Evolutionary conservation across 73 alveolate genomes (phyloP), one percentile per base, ranked within the genome.

Genomic region (Diophrys appendiculata): DNA sequence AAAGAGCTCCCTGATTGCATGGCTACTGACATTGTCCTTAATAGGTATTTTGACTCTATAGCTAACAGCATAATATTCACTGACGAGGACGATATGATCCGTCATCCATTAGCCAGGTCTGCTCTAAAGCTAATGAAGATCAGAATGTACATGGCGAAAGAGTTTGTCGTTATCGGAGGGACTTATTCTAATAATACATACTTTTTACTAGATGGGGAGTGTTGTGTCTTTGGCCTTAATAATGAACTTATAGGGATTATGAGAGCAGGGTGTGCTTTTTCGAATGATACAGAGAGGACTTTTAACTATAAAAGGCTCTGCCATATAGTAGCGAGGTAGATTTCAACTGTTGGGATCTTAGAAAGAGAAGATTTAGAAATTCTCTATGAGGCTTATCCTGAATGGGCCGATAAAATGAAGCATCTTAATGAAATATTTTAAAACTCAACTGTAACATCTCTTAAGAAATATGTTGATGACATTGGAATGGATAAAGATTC

Each of bases 161-260:
- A 90, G 2, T 31, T 88, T 0, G 69, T 90, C 22, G 71, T 86
- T 24, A 75, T 69, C 0, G 86, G 79, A 8, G 96, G 96, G 31
- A 72, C 86, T n/a, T 74, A 73, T 35, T 85, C 87, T 0, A 69
- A 55, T 1, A 86, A 81, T 54, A 43, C 79, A 28, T 90, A 80
- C 60, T 3, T 86, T 26, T 24, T 90, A 26, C 52, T 90, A 22
- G 96, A 90, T 14, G 96, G 96, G 0, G 91, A 90, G 52, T 93
- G 83, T 2, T 70, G 56, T 26, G 56, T 90, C 67, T 33, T 86
- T 29, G 90, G 92, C 56, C 25, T 68, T 18, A 70, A 72, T 0
- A 72, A 86, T 23, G 90, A 74, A 2, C 29, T 74, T 24, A 25
- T 90, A 11, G 81, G 86, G 27, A 34, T 75, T 0, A 35, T 90